These are phyloP conservation scores for Jatropha multifida DNA, from an alignment of 441 rosid species.

Conservation along the genomic window DNA sequence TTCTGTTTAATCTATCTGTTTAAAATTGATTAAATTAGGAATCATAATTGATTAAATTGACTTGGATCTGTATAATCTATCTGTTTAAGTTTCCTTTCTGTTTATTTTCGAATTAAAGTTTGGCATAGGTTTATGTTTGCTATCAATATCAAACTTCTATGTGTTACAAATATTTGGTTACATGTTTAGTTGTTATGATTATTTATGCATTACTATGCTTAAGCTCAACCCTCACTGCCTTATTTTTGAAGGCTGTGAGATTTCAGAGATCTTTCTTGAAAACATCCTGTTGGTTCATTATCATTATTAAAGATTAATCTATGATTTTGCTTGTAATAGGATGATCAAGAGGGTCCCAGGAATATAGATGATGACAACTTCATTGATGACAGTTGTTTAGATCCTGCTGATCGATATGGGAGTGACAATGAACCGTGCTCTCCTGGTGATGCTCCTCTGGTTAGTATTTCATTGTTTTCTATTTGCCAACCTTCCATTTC, in stretches of 20 bases:
- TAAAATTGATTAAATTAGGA: too few relatives aligned
- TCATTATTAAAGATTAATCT: neutral
- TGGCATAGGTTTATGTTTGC: neutral
- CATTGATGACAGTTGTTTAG: constrained; percentile 83
- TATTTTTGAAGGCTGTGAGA: too few relatives aligned
- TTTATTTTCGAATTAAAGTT: neutral
- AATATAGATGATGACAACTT: constrained; percentile 92
- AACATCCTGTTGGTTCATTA: neutral
- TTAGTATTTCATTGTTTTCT: constrained; percentile 11
- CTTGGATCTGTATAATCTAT: too few relatives aligned
- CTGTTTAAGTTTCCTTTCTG: neutral
- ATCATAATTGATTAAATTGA: too few relatives aligned
- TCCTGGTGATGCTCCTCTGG: constrained; percentile 80
- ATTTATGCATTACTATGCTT: neutral
- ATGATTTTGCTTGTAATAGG: constrained; percentile 38
- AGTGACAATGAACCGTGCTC: constrained; percentile 44
- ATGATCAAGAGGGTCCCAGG: constrained; percentile 84
- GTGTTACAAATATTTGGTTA: neutral
- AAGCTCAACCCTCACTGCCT: neutral
- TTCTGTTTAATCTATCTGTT: too few relatives aligned
- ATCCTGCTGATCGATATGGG: constrained; percentile 77
- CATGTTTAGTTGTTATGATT: neutral
- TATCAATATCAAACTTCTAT: neutral
- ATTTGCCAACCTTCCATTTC: neutral
- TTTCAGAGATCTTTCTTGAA: neutral